Percentiles rank a stretch among this genome's conserved stretches.
These are phyloP conservation scores for Zea mays DNA, from an alignment of 176 grass and related monocot species.

Conservation along the genomic window DNA sequence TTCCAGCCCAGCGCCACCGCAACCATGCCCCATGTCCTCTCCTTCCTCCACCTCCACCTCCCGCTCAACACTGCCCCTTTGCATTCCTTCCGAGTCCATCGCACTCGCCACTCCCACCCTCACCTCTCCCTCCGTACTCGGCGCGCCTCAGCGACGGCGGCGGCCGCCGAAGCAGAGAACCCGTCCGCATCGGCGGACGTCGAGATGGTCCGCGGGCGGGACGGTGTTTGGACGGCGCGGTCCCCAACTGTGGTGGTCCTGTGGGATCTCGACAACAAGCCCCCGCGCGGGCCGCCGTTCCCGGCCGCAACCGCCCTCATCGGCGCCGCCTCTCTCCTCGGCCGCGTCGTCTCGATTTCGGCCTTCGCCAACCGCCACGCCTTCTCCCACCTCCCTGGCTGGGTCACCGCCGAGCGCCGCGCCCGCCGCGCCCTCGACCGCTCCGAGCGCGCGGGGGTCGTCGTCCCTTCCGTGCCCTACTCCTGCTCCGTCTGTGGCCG, in stretches of 20 bases:
- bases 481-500: constrained; percentile 80
- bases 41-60: constrained; percentile 40
- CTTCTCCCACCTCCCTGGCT: constrained; percentile 72
- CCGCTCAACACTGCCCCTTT: constrained; percentile 16
- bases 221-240: constrained; percentile 59
- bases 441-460: constrained; percentile 64
- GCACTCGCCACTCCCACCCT: neutral
- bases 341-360: constrained; percentile 70
- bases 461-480: constrained; percentile 57
- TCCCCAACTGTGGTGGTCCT: constrained; percentile 66
- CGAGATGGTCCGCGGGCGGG: constrained; percentile 60
- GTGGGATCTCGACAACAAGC: constrained; percentile 98
- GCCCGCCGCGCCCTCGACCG: constrained; percentile 59
- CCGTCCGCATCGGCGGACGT: constrained; percentile 39
- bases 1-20: neutral
- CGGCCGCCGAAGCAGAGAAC: constrained; percentile 35
- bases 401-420: constrained; percentile 70
- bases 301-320: constrained; percentile 62
- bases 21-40: constrained; percentile 38
- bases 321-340: constrained; percentile 62
- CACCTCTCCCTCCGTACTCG: constrained; percentile 31
- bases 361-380: constrained; percentile 92
- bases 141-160: neutral
- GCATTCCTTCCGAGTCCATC: constrained; percentile 6
- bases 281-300: constrained; percentile 71